Percentiles rank a stretch among this genome's conserved stretches.
Evolutionary conservation across 169 alveolate species (phyloP).

Genomic region (Cryptosporidium tyzzeri): DNA sequence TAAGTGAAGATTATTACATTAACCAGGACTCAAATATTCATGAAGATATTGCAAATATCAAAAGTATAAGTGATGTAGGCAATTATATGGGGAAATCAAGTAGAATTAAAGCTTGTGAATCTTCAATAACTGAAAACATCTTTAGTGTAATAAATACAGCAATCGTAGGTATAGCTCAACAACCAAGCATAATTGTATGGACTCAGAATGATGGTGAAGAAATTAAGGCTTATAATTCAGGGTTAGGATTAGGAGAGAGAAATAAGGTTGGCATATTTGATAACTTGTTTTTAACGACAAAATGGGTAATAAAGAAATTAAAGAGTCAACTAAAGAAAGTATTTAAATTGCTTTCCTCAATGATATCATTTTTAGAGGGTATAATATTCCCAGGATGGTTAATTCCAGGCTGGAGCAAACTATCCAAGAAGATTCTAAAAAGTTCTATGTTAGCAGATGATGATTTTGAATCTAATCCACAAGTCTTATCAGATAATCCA

Average conservation of each 20-base stretch:
- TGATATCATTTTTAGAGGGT: background rate
- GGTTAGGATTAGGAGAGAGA: background rate
- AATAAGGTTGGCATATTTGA: background rate
- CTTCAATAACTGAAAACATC: slow-evolving; percentile 36
- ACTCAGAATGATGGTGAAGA: slow-evolving; percentile 9
- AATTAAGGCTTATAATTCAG: background rate
- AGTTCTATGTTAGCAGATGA: slow-evolving; percentile 51
- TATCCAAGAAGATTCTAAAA: slow-evolving; percentile 37
- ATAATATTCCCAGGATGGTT: slow-evolving; percentile 34
- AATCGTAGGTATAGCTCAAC: slow-evolving; percentile 28
- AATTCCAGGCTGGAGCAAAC: slow-evolving; percentile 38
- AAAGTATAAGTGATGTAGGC: slow-evolving; percentile 23
- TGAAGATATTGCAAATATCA: background rate
- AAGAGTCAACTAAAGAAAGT: background rate
- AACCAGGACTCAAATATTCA: background rate
- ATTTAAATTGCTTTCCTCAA: background rate
- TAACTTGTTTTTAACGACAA: background rate
- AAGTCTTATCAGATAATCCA: background rate
- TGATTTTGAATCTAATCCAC: slow-evolving; percentile 8
- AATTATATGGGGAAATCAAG: slow-evolving; percentile 56
- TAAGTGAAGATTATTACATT: background rate
- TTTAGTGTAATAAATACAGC: slow-evolving; percentile 64
- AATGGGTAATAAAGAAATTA: background rate
- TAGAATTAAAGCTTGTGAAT: slow-evolving; percentile 32
- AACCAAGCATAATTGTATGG: slow-evolving; percentile 61